Percentiles rank a stretch among this genome's conserved stretches.
These are phyloP conservation scores for Fusarium cyanostomum DNA, from an alignment of 2,329 filamentous ascomycete genomes.

Conservation along the genomic window DNA sequence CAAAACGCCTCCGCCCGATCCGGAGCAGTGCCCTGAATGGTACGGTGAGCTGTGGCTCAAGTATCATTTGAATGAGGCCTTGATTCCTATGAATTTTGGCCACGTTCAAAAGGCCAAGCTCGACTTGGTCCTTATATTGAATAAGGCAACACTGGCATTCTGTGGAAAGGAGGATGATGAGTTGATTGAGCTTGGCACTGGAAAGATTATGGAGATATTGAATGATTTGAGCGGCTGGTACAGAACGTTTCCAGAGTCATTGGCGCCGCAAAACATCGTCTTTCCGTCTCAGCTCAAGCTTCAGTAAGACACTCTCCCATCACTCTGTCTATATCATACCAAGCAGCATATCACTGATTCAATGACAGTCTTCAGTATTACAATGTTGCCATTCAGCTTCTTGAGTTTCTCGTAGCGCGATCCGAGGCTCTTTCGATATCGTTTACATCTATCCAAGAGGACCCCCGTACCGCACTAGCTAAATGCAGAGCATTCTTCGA, in stretches of 20 bases:
- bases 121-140: neutral
- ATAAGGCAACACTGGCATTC: neutral
- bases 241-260: neutral
- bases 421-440: too few relatives aligned
- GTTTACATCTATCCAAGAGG: neutral
- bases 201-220: neutral
- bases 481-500: slow-evolving; percentile 11
- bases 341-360: too few relatives aligned
- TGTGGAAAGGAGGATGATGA: neutral
- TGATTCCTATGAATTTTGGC: neutral
- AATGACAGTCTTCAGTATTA: neutral
- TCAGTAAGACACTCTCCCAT: neutral
- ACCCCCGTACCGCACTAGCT: neutral
- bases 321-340: too few relatives aligned
- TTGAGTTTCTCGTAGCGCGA: neutral
- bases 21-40: neutral
- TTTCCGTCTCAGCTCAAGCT: slow-evolving; percentile 14
- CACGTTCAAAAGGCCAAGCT: neutral
- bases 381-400: neutral
- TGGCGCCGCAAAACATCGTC: neutral
- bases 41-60: slow-evolving; percentile 19
- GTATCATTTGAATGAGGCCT: neutral
- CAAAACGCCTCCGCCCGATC: neutral
- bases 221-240: neutral
- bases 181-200: rapidly evolving